Base-by-base conservation (phyloP, 1,139 yeast species). In the Suhomyces anneliseae region DNA sequence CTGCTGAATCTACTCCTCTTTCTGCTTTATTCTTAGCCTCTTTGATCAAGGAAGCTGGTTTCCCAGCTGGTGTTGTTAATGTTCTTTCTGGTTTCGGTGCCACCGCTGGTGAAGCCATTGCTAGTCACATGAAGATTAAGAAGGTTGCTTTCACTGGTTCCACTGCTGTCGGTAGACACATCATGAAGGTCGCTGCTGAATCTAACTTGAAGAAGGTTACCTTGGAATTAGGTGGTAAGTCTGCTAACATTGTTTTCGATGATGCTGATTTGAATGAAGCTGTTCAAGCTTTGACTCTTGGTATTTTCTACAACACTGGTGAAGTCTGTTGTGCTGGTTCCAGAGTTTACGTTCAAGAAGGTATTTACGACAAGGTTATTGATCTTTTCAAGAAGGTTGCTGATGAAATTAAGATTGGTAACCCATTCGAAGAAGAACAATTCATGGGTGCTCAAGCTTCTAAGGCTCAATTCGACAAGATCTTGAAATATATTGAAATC, bases 311-410 rank as follows among this genome's bases (percentile, higher is more conserved):
- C 79, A 88, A 88, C 76, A 82, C 88, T 57, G 96, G 96, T 68
- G 95, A 88, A 71, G 92, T 86, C 48, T 88, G 96, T 72, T 84
- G 88, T 65, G 95, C 95, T 38, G 93, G 95, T 55, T 87, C 95
- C 42, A 83, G 96, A 68, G 71, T 87, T 47, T 85, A 82, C 65
- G 81, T 87, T 53, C 95, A 88, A 70, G 90, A 85, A 58, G 82
- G 78, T 44, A 70, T 87, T 60, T 86, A 88, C 69, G 93, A 87
- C 59, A 74, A 80, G 60, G 76, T 87, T 55, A 66, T 87, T 41
- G 74, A 68, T 47, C 79, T 76, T 51, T 83, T 87, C 66, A 78
- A 83, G 66, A 70, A 70, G 55, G 85, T 81, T 50, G 79, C 82
- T 48, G 83, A 85, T 48, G 71, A 68, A 54, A 61, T 72, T 47